A percentile compares a stretch with the other conserved stretches of the same genome.
Evolutionary conservation across 73 alveolate genomes (phyloP).

Genomic region (Symbiodinium pilosum): DNA sequence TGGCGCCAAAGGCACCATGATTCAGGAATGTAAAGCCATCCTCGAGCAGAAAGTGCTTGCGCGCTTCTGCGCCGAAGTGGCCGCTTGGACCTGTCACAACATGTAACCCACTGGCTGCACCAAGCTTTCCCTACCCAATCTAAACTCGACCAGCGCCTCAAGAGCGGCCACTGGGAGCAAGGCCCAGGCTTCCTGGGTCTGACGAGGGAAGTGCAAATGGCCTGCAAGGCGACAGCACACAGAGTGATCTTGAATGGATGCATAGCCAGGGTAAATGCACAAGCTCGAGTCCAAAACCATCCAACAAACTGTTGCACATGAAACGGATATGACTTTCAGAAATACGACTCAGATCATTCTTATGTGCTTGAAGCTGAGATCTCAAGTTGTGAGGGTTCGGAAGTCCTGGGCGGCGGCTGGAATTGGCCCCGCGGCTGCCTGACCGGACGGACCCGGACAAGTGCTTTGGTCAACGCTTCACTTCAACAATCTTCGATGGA

Average conservation of each 20-base stretch:
- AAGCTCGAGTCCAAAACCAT: too few species aligned
- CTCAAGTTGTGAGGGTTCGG: too few species aligned
- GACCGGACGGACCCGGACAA: background rate
- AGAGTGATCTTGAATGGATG: background rate
- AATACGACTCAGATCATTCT: too few species aligned
- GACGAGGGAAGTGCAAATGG: slow-evolving; percentile 68
- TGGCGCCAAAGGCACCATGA: slow-evolving; percentile 92
- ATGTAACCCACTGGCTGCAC: background rate
- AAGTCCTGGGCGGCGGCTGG: background rate
- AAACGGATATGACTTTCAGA: too few species aligned
- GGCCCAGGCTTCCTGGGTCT: slow-evolving; percentile 65
- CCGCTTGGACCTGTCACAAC: slow-evolving; percentile 53
- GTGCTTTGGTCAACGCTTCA: background rate
- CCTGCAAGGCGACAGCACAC: background rate
- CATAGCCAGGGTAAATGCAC: too few species aligned
- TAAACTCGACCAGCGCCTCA: slow-evolving; percentile 33
- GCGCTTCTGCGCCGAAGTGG: slow-evolving; percentile 94
- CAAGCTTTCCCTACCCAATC: background rate
- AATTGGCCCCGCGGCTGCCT: slow-evolving; percentile 2
- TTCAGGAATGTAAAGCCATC: slow-evolving; percentile 88
- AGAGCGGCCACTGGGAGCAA: slow-evolving; percentile 74
- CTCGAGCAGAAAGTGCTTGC: slow-evolving; percentile 80
- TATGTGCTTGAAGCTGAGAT: too few species aligned
- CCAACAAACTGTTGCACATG: too few species aligned
- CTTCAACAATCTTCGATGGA: too few species aligned